Evolutionary conservation across 106 monocot species (phyloP), one percentile per base, ranked within the genome.

Genomic region (Iris macrosiphon): DNA sequence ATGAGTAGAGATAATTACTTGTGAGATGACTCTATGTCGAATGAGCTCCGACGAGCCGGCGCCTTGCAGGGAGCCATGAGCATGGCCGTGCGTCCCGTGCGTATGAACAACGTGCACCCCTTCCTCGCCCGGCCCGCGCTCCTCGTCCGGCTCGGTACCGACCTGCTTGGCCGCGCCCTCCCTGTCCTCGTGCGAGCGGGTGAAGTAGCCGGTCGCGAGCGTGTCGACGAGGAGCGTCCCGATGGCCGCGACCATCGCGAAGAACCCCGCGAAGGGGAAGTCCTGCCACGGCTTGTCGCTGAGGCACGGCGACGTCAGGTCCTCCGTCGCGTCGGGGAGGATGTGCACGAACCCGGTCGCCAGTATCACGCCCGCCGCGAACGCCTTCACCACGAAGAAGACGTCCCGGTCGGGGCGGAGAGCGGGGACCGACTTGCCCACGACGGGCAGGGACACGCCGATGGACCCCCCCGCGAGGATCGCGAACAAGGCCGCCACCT

Each of bases 361-460:
- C 1, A 82, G 59, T 11, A 82, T 82, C 1, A 82, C 82, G 8
- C 82, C 82, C 17, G 77, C 82, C 6, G 82, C 82, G 33, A 82
- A 82, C 3, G 82, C 64, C 45, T 82, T 82, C 19, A 82, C 45
- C 44, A 65, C 23, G 71, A 69, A 77, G 43, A 82, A 77, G 20
- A 64, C 6, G 49, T 68, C 59, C 5, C 19, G 46, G 20, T 77
- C 77, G 1, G 82, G 69, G 7, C 64, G 25, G 41, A 7, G 37
- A 27, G 8, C 17, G 32, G 10, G 41, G 40, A 21, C 13, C 26
- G 7, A 12, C 5, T 37, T 12, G 37, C 37, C 39, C 12, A 15
- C 24, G 37, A 29, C 26, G 2, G 4, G 3, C 17, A 8, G 8
- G 51, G 31, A 7, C 9, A 27, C 23, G 24, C 11, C 4, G 28